Base-by-base conservation (phyloP, 2,329 filamentous ascomycete species). In the Ascochyta lentis region DNA sequence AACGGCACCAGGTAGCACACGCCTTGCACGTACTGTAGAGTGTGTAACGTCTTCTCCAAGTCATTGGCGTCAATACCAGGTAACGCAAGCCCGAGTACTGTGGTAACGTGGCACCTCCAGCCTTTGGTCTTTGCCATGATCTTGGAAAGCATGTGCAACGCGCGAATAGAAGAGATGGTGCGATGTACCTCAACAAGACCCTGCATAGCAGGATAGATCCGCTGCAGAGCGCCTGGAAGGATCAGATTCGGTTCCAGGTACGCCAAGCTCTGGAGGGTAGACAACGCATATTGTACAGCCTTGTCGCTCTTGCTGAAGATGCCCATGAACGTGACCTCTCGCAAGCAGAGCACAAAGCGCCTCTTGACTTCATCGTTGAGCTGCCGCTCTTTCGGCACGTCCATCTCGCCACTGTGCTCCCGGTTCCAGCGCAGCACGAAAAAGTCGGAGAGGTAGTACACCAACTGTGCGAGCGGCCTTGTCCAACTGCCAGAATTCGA, bases 21-120 rank as follows among this genome's bases (percentile, higher is more conserved):
- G 54, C 91, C 90, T 76, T 98, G 94, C 54, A 99, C 95, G 73
- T 97, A 97, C 64, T 93, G 91, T 54, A 99, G 82, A 0, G 95
- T 96, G 75, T 96, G 91, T 66, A 96, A 85, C 0, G 95, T 98
- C 81, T 99, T 99, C 72, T 95, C 93, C 24, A 99, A 80, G 76
- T 99, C 95, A 72, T 99, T 99, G 61, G 96, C 93, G 77, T 99
- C 96, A 55, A 99, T 96, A 22, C 95, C 96, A 0, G 96, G 96
- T 29, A 99, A 81, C 4, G 94, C 92, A 56, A 99, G 83, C 5
- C 94, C 95, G n/a, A 99, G 80, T 33, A 99, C 80, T 0, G 94
- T 94, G 1, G 95, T 99, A 60, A 99, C 88, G 73, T 99, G 95
- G 70, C 95, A 98, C 57, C 95, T 86, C 73, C 95, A 97, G n/a